Evolutionary conservation across 2,329 filamentous ascomycete species (phyloP), one percentile per base, ranked within the genome.

Genomic region (Fonsecaea nubica): DNA sequence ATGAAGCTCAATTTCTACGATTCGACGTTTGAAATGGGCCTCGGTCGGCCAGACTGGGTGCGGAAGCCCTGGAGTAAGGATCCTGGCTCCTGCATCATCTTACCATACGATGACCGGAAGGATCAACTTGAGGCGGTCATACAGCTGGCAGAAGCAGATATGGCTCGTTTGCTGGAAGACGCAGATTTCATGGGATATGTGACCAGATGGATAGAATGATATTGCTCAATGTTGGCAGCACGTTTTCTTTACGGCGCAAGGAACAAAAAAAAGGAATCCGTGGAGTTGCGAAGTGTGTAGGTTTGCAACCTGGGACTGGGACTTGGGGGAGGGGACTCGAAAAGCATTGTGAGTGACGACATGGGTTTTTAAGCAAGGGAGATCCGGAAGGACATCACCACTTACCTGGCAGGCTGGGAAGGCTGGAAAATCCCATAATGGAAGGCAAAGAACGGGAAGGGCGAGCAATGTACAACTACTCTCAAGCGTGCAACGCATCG

Each of bases 21-120:
- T 10, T 63, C 66, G 12, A 69, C 69, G 0, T 67, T 73, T 10
- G 71, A 69, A 12, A 70, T 73, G 67, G 72, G 54, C 50, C 65
- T 73, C 21, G 72, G 72, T 25, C 62, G 32, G 48, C 72, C 72
- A 33, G 71, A 72, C 32, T 73, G 70, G 71, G 68, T 73, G 32
- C 69, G 72, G 42, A 73, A 73, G 56, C 72, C 72, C 10, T 73
- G 72, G 72, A 71, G 69, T 50, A 69, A 57, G 58, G 72, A 73
- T 65, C 71, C 72, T 21, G 72, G 72, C n/a, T 71, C 71, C 3
- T 73, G 72, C 65, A 72, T 73, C 52, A 66, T 73, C 13, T 64
- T 73, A 8, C 72, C 72, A 12, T 69, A 56, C 32, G 68, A 70
- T 53, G 35, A 65, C 15, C 62, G 64, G 12, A 71, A 70, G 58